Conservation (phyloP, 768 basidiomycete species). For the Fomitopsis pulvina region DNA sequence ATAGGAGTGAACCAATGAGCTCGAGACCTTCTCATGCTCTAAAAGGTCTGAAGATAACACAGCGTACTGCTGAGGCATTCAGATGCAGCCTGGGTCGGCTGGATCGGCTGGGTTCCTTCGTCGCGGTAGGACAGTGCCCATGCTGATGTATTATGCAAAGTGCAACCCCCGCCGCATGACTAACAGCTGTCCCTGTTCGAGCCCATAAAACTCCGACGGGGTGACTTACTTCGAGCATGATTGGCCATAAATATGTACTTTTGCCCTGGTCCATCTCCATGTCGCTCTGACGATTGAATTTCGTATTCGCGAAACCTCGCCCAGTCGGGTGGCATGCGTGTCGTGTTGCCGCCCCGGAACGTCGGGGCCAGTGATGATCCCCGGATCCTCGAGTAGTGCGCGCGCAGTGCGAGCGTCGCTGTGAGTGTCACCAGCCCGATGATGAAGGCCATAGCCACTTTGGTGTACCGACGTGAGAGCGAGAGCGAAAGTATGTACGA, state of each 20-base stretch:
- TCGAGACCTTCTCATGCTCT: too few species aligned
- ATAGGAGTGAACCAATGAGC: too few species aligned
- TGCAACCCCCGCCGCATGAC: too few species aligned
- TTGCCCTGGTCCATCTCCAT: constrained; percentile 10
- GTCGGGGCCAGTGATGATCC: not conserved
- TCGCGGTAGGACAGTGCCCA: too few species aligned
- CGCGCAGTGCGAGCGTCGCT: not conserved
- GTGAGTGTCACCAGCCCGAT: not conserved
- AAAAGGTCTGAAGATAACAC: too few species aligned
- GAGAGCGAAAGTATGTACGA: too few species aligned
- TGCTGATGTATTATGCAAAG: too few species aligned
- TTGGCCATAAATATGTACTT: constrained; percentile 16
- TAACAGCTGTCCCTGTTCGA: constrained; percentile 11
- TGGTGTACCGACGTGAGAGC: not conserved
- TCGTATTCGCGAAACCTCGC: constrained; percentile 21
- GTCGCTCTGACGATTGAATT: constrained; percentile 22
- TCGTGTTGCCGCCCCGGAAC: not conserved
- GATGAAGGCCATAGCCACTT: not conserved
- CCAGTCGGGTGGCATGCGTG: constrained; percentile 21
- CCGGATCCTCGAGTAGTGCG: not conserved
- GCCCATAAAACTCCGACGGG: not conserved
- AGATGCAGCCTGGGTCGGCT: too few species aligned
- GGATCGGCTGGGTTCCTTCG: too few species aligned
- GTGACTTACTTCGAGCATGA: constrained; percentile 13
- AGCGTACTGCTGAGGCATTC: too few species aligned